Conservation (phyloP, 2,329 filamentous ascomycete genomes). For the Escovopsis weberi region DNA sequence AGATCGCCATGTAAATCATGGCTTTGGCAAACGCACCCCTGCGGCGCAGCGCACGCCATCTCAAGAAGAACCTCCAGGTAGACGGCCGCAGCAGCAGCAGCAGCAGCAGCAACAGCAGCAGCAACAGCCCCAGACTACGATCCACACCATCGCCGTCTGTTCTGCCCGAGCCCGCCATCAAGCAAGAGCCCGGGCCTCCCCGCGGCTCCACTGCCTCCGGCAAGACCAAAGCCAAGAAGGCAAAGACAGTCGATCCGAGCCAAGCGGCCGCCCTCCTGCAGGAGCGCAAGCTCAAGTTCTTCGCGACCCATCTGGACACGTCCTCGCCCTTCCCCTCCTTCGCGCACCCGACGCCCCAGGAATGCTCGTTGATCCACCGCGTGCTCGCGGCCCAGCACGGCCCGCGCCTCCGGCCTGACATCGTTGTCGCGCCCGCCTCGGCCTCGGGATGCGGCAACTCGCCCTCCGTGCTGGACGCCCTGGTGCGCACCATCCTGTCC, state of each 20-base stretch:
- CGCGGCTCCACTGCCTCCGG: not conserved
- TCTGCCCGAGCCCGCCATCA: not conserved
- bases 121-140: not conserved
- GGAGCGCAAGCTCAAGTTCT: constrained; percentile 29
- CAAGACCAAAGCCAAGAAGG: not conserved
- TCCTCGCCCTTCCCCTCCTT: constrained; percentile 57
- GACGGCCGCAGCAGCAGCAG: not conserved
- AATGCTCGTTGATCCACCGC: constrained; percentile 53
- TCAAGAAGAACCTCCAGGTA: not conserved
- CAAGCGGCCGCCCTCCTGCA: constrained; percentile 17
- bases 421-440: constrained; percentile 45
- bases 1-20: too few relatives aligned
- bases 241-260: not conserved
- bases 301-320: constrained; percentile 21
- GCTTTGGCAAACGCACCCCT: not conserved
- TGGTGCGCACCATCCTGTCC: constrained; percentile 37
- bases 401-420: constrained; percentile 43
- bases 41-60: constrained; percentile 7
- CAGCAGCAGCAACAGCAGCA: not conserved
- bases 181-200: not conserved
- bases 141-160: too few relatives aligned
- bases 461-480: constrained; percentile 35
- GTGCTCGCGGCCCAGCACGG: constrained; percentile 54
- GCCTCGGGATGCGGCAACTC: constrained; percentile 47
- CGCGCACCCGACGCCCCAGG: constrained; percentile 46